These are phyloP conservation scores for Candida sphagnicola DNA, from an alignment of 805 yeast genomes.

Conservation along the genomic window DNA sequence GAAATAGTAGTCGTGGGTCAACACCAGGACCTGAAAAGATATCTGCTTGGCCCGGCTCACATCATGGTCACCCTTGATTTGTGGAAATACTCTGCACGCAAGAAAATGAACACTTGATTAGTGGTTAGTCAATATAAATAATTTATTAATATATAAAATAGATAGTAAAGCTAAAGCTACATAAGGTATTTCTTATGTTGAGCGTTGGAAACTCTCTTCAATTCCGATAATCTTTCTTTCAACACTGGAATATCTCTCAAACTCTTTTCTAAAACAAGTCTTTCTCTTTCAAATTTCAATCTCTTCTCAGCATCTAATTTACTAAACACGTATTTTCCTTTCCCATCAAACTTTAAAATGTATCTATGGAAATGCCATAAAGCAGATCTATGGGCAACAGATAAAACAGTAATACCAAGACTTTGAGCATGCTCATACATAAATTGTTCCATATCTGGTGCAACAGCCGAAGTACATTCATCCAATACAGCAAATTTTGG, in stretches of 20 bases:
- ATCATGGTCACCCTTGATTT: slow-evolving; percentile 60
- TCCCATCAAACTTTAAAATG: slow-evolving; percentile 82
- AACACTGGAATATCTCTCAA: slow-evolving; percentile 68
- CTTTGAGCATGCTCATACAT: slow-evolving; percentile 82
- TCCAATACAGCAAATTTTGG: slow-evolving; percentile 94
- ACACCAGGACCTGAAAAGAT: slow-evolving; percentile 36
- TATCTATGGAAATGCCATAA: slow-evolving; percentile 88
- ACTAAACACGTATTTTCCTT: slow-evolving; percentile 60
- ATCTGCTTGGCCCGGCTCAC: slow-evolving; percentile 64
- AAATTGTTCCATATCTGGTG: slow-evolving; percentile 84
- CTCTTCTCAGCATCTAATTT: slow-evolving; percentile 71
- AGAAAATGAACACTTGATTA: too few species aligned
- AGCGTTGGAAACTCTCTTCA: slow-evolving; percentile 49
- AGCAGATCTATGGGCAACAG: slow-evolving; percentile 91
- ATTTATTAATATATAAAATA: background rate
- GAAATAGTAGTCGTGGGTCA: slow-evolving; percentile 20
- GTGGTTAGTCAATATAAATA: slow-evolving; percentile 4
- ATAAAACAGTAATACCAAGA: slow-evolving; percentile 74
- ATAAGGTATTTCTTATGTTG: slow-evolving; percentile 34
- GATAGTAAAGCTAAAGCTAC: background rate
- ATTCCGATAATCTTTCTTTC: slow-evolving; percentile 61
- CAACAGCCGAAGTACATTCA: slow-evolving; percentile 93
- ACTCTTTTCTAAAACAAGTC: slow-evolving; percentile 62
- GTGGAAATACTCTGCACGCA: too few species aligned
- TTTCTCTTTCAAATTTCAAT: slow-evolving; percentile 72